Conservation (phyloP, 768 basidiomycete genomes). For the Stropharia rugosoannulata region DNA sequence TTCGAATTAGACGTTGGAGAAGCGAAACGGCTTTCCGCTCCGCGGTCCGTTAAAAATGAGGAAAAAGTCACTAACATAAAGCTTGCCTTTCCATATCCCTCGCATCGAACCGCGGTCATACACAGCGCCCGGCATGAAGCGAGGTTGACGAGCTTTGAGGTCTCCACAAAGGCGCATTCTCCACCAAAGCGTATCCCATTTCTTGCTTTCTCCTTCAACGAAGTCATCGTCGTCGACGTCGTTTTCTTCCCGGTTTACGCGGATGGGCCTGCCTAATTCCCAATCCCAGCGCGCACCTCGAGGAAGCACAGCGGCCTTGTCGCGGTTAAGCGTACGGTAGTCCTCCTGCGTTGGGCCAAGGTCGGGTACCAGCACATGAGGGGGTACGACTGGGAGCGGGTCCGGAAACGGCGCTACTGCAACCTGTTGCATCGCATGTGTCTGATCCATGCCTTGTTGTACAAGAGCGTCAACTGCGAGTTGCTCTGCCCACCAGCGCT, state of each 20-base stretch:
- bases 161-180: constrained; percentile 47
- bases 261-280: constrained; percentile 14
- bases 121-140: constrained; percentile 27
- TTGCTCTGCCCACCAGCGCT: background rate
- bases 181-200: constrained; percentile 61
- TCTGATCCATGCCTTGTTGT: background rate
- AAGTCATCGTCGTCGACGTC: background rate
- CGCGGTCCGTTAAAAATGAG: background rate
- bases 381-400: background rate
- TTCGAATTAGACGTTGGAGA: too few species aligned
- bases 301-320: constrained; percentile 30
- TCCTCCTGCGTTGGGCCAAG: constrained; percentile 54
- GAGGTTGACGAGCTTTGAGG: constrained; percentile 19
- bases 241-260: constrained; percentile 8
- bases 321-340: constrained; percentile 53
- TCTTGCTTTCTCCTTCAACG: constrained; percentile 32
- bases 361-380: constrained; percentile 16
- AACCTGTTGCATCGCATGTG: background rate
- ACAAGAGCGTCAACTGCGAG: background rate
- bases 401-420: background rate
- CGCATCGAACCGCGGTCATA: constrained; percentile 52
- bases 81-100: constrained; percentile 64
- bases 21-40: too few species aligned
- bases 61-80: constrained; percentile 47
- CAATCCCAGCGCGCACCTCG: constrained; percentile 27